phyloP scores from a whole-genome alignment of 495 filamentous ascomycete species.

The Penicillium salamii region DNA sequence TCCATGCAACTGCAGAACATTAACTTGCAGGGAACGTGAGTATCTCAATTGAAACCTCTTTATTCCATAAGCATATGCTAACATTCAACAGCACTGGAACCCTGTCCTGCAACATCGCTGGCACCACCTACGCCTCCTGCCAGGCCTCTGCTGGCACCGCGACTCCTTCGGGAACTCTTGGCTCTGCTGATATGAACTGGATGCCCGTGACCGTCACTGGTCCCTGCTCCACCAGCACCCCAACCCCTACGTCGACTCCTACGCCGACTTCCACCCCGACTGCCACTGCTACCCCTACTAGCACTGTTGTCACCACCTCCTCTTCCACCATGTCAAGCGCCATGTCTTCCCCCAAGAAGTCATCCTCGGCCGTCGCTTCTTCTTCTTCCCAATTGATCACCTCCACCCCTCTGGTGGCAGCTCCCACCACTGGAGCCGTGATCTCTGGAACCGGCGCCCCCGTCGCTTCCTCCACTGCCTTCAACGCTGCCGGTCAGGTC shows the following conservation, averaged over 20 bases:
- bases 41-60: too few species aligned
- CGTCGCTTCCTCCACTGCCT: constrained; percentile 10
- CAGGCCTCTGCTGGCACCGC: constrained; percentile 21
- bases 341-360: constrained; percentile 19
- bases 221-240: constrained; percentile 16
- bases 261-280: constrained; percentile 14
- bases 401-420: constrained; percentile 10
- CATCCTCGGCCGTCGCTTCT: constrained; percentile 11
- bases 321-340: not conserved
- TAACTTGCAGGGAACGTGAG: constrained; percentile 20
- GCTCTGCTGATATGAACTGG: constrained; percentile 20
- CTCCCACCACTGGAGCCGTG: constrained; percentile 7
- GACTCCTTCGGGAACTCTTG: constrained; percentile 20
- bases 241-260: constrained; percentile 22
- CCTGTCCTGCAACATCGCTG: constrained; percentile 28
- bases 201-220: constrained; percentile 30
- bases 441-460: constrained; percentile 11
- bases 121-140: constrained; percentile 35
- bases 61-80: not conserved
- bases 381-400: constrained; percentile 15
- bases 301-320: not conserved
- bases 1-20: constrained; percentile 17
- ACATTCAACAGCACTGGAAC: constrained; percentile 17
- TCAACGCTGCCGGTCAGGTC: constrained; percentile 21
- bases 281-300: not conserved